phyloP scores from a whole-genome alignment of 331 rosid genomes.

The Stylosanthes scabra region DNA sequence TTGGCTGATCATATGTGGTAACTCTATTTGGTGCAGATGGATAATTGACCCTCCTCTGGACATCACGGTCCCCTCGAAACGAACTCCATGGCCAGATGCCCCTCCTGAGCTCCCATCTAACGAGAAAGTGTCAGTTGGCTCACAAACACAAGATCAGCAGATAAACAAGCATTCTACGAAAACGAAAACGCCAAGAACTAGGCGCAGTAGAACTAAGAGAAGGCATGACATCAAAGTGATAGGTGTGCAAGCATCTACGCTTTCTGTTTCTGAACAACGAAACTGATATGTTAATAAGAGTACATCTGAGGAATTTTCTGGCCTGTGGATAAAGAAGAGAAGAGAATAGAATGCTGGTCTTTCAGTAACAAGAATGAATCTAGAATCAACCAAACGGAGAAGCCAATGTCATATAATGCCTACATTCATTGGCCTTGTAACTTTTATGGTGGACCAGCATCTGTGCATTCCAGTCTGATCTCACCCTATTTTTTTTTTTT shows the following conservation, averaged over 20 bases:
- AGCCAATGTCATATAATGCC: slow-evolving; percentile 32
- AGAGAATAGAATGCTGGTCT: slow-evolving; percentile 40
- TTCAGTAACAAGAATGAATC: slow-evolving; percentile 34
- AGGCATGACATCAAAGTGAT: slow-evolving; percentile 73
- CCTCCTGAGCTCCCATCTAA: slow-evolving; percentile 90
- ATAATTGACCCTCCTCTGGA: slow-evolving; percentile 91
- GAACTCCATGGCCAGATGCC: slow-evolving; percentile 95
- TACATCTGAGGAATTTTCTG: slow-evolving; percentile 39
- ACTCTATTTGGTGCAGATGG: slow-evolving; percentile 66
- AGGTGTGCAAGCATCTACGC: slow-evolving; percentile 65
- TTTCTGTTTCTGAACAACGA: slow-evolving; percentile 64
- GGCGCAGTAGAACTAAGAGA: slow-evolving; percentile 79
- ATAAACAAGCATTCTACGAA: slow-evolving; percentile 61
- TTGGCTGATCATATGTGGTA: slow-evolving; percentile 30
- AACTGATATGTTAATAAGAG: slow-evolving; percentile 43
- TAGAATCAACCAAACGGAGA: slow-evolving; percentile 44
- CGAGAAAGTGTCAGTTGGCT: slow-evolving; percentile 49
- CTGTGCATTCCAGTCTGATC: slow-evolving; percentile 51
- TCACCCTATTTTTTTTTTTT: slow-evolving; percentile 41
- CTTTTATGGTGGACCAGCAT: slow-evolving; percentile 44
- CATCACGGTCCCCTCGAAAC: slow-evolving; percentile 85
- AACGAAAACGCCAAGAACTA: slow-evolving; percentile 67
- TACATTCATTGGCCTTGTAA: slow-evolving; percentile 25
- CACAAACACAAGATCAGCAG: slow-evolving; percentile 46
- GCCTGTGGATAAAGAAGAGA: slow-evolving; percentile 43